Conservation (phyloP, 2,329 filamentous ascomycete species). For the Xylariaceae sp. region DNA sequence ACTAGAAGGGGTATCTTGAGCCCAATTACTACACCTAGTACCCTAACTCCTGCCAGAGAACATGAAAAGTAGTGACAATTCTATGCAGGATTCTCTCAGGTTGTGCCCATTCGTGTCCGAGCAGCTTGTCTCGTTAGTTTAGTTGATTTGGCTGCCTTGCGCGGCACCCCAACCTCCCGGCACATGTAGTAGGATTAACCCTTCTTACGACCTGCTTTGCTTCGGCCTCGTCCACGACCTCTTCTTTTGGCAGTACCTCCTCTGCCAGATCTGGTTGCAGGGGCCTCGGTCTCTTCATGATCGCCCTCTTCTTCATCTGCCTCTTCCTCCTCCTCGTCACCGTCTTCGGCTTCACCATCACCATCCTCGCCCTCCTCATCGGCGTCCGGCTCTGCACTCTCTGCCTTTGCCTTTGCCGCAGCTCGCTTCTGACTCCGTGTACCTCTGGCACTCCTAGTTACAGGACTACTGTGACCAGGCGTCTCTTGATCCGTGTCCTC, state of each 20-base stretch:
- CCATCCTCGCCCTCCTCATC: slow-evolving; percentile 27
- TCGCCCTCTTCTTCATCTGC: slow-evolving; percentile 20
- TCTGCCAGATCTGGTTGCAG: slow-evolving; percentile 27
- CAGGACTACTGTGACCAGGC: slow-evolving; percentile 44
- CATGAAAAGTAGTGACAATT: no score
- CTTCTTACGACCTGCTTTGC: slow-evolving; percentile 31
- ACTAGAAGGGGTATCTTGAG: no score
- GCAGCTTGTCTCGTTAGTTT: no score
- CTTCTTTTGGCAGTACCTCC: slow-evolving; percentile 23
- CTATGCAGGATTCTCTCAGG: no score
- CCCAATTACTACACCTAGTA: no score
- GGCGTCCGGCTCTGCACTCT: slow-evolving; percentile 31
- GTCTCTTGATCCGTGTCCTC: slow-evolving; percentile 55
- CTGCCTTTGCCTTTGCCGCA: slow-evolving; percentile 45
- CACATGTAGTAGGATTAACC: slow-evolving; percentile 13
- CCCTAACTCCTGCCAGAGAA: no score
- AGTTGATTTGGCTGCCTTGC: no score
- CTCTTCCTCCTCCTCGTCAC: slow-evolving; percentile 23
- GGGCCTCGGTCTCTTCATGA: slow-evolving; percentile 21
- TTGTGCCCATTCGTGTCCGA: no score
- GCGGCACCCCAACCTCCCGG: no score
- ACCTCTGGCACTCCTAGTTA: slow-evolving; percentile 46
- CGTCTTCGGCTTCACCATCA: slow-evolving; percentile 18
- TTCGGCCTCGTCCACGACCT: slow-evolving; percentile 31
- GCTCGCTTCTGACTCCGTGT: slow-evolving; percentile 48